Base-by-base conservation (phyloP, 805 yeast species). In the Candida qinlingensis region DNA sequence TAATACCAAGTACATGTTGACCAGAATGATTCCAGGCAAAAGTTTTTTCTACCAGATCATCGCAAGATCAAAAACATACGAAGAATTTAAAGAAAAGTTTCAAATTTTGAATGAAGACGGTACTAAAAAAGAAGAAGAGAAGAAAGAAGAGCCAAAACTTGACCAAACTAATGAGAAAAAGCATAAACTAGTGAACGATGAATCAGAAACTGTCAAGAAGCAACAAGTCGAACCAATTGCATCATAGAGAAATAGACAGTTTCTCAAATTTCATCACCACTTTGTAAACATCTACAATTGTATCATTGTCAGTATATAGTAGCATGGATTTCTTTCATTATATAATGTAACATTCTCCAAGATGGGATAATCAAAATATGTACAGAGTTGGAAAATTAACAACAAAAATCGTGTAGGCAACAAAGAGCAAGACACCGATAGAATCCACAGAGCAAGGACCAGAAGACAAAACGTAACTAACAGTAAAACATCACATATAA, bases 1-100 rank as follows among this genome's bases (percentile, higher is more conserved):
- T 4, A 90, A 89, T 63, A 79, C 94, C 1, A 94, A 94, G 68
- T 92, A 84, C 64, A 80, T 94, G 70, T 59, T 92, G 40, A 71
- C 82, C 34, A 81, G 89, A 59, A 81, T 88, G 68, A 72, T 88
- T 10, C 96, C 96, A 1, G 92, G 95, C 1, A 85, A 80, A 61
- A 74, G 80, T 4, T 70, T 74, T 10, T 70, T 79, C 42, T 86
- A 87, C 61, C 81, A 77, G 55, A 55, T 65, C 42, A 66, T 89
- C 45, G 73, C 81, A 49, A 71, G 74, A 56, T 68, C 80, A 39
- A 88, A 81, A 61, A 71, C 79, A 1, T 64, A 73, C 42, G 79
- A 76, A 11, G 83, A 80, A 39, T 64, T 83, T 44, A 62, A 60
- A 6, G 61, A 67, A 40, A 60, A 48, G 34, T 46, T 58, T 37